Percentiles rank a stretch among this genome's conserved stretches.
These are phyloP conservation scores for Fusarium nodosum DNA, from an alignment of 2,329 filamentous ascomycete genomes.

Conservation along the genomic window DNA sequence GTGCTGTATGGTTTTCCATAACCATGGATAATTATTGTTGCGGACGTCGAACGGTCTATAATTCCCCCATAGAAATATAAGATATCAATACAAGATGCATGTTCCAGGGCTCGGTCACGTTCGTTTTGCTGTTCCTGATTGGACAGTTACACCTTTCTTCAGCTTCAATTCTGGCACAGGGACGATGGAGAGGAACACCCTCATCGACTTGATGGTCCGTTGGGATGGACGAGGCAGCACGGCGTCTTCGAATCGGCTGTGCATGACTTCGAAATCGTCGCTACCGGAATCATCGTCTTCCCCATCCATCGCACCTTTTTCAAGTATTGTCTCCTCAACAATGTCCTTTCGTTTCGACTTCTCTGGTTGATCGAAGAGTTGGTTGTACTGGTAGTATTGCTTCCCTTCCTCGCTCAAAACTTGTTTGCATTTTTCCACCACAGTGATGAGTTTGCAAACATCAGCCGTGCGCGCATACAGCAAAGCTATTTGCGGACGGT, in stretches of 20 bases:
- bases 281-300: slow-evolving; percentile 52
- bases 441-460: slow-evolving; percentile 75
- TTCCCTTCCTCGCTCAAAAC: slow-evolving; percentile 63
- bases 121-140: slow-evolving; percentile 58
- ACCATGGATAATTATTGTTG: slow-evolving; percentile 8
- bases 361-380: slow-evolving; percentile 63
- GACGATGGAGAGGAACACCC: slow-evolving; percentile 69
- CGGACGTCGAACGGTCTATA: slow-evolving; percentile 23
- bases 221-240: slow-evolving; percentile 61
- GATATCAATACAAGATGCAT: background rate
- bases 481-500: slow-evolving; percentile 57
- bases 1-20: slow-evolving; percentile 9
- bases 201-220: slow-evolving; percentile 67
- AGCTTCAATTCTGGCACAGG: slow-evolving; percentile 68
- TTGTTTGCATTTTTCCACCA: slow-evolving; percentile 75
- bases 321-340: slow-evolving; percentile 61
- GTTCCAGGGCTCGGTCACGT: slow-evolving; percentile 1
- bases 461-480: slow-evolving; percentile 65
- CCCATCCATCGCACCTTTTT: slow-evolving; percentile 14
- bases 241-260: slow-evolving; percentile 68
- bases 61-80: background rate
- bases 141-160: slow-evolving; percentile 62
- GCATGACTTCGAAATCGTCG: slow-evolving; percentile 70
- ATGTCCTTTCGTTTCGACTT: slow-evolving; percentile 53
- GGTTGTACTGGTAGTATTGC: slow-evolving; percentile 70